Base-by-base conservation (phyloP, 495 filamentous ascomycete species). In the Filosporella fistucella region DNA sequence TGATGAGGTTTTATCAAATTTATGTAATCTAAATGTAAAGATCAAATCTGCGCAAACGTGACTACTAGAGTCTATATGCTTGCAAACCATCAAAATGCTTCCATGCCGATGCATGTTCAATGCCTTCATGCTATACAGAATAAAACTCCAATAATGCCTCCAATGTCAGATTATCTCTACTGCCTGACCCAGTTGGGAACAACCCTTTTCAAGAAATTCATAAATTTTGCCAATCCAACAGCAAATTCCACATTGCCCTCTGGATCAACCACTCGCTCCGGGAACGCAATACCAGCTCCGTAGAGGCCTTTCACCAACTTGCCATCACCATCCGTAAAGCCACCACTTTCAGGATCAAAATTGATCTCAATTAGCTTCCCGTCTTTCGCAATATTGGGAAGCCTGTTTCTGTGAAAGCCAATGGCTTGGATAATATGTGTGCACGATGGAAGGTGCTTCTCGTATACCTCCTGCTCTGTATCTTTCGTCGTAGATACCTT, bases 181-280 rank as follows among this genome's bases (percentile, higher is more conserved):
- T 21, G 2, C 13, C 32, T 55, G n/a, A n/a, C n/a, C 77, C 76
- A 81, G 17, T 59, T 48, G 22, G 74, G 73, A 13, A 62, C 52
- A 20, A 78, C 76, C 51, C 64, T 66, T 57, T 77, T 76, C 44
- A 80, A 55, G 53, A 71, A 81, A 46, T 69, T 76, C 77, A 81
- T 81, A 55, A 83, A 83, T 66, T 83, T 83, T 39, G 63, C 76
- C 59, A 82, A 76, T 0, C 79, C 79, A 29, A 83, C 79, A 6
- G 77, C 74, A 63, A 71, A 67, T 62, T 83, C 79, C 11, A 76
- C 75, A 65, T 81, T 81, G 4, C 79, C 79, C 24, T 67, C 49
- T 0, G 77, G 79, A 65, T 83, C 79, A 20, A 71, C 69, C 10
- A 81, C 78, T 23, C 68, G 65, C 56, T 81, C 76, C 4, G 79